Evolutionary conservation across 768 basidiomycete genomes (phyloP).

Genomic region (Clitopilus hobsonii): DNA sequence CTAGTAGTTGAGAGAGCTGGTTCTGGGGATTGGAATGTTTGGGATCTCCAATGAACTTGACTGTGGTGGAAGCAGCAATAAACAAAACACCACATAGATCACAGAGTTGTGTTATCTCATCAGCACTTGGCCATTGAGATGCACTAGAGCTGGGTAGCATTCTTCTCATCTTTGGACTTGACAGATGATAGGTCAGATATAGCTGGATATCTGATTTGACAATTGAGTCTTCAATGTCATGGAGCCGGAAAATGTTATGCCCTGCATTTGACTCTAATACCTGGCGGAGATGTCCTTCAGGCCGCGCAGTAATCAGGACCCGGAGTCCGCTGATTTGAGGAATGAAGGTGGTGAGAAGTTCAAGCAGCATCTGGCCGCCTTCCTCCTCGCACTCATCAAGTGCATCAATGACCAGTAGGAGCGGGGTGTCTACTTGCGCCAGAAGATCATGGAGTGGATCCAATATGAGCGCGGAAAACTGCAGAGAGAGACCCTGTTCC

Average conservation of each 20-base stretch:
- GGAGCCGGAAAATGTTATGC: background rate
- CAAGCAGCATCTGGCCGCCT: background rate
- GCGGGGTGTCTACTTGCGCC: too few relatives aligned
- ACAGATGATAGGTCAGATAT: background rate
- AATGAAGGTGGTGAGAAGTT: background rate
- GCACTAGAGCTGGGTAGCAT: background rate
- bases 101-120: background rate
- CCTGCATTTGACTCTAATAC: background rate
- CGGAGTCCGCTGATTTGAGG: background rate
- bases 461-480: too few relatives aligned
- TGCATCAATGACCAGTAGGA: conserved; percentile 1
- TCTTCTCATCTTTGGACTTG: background rate
- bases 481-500: too few relatives aligned
- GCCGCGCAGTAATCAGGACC: background rate
- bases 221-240: background rate
- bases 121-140: background rate
- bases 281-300: background rate
- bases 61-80: background rate
- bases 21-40: background rate
- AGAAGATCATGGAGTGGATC: too few relatives aligned
- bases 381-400: conserved; percentile 1
- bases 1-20: background rate
- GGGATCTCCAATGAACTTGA: background rate
- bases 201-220: background rate
- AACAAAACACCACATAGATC: background rate